Evolutionary conservation across 139 green algal species (phyloP), one percentile per base, ranked within the genome.

Genomic region (Nannochloris sp.): DNA sequence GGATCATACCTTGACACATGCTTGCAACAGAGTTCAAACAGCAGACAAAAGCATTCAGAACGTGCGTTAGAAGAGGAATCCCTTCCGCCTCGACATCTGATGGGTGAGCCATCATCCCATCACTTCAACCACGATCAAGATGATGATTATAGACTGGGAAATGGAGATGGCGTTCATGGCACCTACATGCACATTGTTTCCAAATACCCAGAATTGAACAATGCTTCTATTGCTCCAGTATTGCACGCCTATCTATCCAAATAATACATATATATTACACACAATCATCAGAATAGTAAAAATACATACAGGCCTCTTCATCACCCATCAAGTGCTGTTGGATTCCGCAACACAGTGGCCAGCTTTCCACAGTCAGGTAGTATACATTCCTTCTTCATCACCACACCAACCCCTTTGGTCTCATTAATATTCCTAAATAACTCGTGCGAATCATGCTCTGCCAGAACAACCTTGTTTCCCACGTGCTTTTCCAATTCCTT

Each of bases 361-460:
- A 88, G 74, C 67, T 87, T 82, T 43, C 83, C 70, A 1, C 77
- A 78, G 33, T 66, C 45, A 3, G 82, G 82, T 20, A 77, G 49
- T 50, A 69, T 50, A 37, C 60, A 16, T 44, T 65, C 67, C 46
- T 49, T 59, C 0, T 46, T 70, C 40, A 89, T 57, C 56, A 86
- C 69, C 30, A 89, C 83, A 25, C 87, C 79, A 40, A 86, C 68
- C 0, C 56, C 79, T 12, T 59, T 33, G 12, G 68, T 66, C 23
- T 81, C 72, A n/a, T 72, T 48, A 25, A 72, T 73, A 56, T 75
- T 77, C 46, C 79, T 71, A 66, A 89, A 89, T 9, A 86, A 56
- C 48, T 74, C 67, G 49, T 83, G 74, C 3, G 70, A 78, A 65
- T 84, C 74, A 59, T 78, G 76, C 59, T 79, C 61, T 17, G 72